phyloP scores from a whole-genome alignment of 768 basidiomycete species.

The Boletus speciosus region DNA sequence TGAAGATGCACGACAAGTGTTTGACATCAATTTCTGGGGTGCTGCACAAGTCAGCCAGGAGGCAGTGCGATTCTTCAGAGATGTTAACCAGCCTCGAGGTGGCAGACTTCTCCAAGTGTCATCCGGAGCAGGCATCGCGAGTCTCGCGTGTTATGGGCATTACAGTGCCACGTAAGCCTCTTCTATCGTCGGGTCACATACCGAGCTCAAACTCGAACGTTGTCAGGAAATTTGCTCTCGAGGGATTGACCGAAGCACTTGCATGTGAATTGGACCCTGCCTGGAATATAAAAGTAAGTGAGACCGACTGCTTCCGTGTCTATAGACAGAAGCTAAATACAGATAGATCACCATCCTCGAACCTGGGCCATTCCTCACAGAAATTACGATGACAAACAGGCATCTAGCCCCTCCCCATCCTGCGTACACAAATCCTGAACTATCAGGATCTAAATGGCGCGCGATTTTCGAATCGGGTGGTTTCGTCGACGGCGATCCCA shows the following conservation, averaged over 20 bases:
- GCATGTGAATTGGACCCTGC: conserved; percentile 3
- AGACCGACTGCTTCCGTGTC: background rate
- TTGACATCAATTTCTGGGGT: conserved; percentile 39
- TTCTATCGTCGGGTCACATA: background rate
- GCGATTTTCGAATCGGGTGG: background rate
- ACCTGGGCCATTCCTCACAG: conserved; percentile 18
- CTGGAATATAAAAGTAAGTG: conserved; percentile 22
- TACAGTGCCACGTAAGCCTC: conserved; percentile 27
- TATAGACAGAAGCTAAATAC: background rate
- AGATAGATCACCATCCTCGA: conserved; percentile 22
- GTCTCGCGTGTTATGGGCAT: conserved; percentile 6
- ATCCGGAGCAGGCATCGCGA: conserved; percentile 23
- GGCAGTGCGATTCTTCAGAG: conserved; percentile 28
- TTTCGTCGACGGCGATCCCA: conserved; percentile 9
- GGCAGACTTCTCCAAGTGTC: conserved; percentile 37
- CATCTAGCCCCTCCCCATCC: conserved; percentile 5
- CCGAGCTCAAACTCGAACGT: background rate
- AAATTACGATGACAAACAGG: background rate
- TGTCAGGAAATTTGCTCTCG: conserved; percentile 24
- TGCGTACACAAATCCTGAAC: conserved; percentile 14
- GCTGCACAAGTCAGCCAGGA: conserved; percentile 23
- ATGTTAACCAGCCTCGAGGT: conserved; percentile 34
- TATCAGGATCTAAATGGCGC: conserved; percentile 10
- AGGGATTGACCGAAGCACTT: conserved; percentile 27
- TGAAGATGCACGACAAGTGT: conserved; percentile 30